Percentiles rank a stretch among this genome's conserved stretches.
phyloP scores from a whole-genome alignment of 306 rosid genomes.

The Notholithocarpus densiflorus region DNA sequence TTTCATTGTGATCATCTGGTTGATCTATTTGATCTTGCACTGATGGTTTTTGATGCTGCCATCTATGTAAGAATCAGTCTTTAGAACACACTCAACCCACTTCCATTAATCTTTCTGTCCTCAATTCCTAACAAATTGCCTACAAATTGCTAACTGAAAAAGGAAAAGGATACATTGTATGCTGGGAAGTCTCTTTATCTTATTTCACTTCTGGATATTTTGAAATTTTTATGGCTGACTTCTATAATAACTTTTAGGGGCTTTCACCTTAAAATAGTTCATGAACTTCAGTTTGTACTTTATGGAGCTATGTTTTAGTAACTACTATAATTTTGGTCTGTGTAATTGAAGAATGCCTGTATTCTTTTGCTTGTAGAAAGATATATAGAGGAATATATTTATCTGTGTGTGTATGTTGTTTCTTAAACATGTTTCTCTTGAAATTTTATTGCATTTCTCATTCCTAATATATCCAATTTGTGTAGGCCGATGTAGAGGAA shows the following conservation, averaged over 20 bases:
- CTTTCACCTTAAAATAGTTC: not conserved
- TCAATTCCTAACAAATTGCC: not conserved
- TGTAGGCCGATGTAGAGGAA: conserved; percentile 85
- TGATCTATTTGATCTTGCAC: not conserved
- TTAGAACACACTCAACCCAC: not conserved
- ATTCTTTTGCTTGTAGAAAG: not conserved
- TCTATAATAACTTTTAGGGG: not conserved
- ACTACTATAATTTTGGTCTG: not conserved
- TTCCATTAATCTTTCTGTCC: not conserved
- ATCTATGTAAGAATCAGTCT: not conserved
- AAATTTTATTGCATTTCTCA: conserved; percentile 6
- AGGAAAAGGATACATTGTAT: not conserved
- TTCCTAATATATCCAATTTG: conserved; percentile 6
- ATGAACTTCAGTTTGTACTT: not conserved
- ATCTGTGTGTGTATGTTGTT: not conserved
- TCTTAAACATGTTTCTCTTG: conserved; percentile 11
- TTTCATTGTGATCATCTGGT: not conserved
- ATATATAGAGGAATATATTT: not conserved
- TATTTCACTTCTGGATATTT: not conserved
- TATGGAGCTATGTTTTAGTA: not conserved
- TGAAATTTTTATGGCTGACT: not conserved
- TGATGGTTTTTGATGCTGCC: not conserved
- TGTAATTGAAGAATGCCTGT: not conserved
- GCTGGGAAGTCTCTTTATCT: not conserved
- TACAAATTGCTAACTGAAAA: not conserved